Base-by-base conservation (phyloP, 768 basidiomycete species). In the Solioccasus polychromus region DNA sequence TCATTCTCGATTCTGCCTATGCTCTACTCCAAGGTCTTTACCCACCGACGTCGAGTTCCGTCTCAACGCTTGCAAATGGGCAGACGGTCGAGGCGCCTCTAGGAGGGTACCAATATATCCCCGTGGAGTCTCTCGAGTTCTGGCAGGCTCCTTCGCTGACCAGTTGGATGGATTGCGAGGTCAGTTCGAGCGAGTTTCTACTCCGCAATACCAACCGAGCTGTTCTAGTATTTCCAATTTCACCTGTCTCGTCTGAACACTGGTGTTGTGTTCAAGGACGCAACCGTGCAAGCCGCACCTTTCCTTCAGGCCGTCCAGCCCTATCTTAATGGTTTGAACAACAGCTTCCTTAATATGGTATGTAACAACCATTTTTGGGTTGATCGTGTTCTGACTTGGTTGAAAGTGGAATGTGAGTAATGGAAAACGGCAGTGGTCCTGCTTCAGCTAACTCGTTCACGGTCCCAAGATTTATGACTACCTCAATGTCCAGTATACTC, bases 51-150 rank as follows among this genome's bases (percentile, higher is more conserved):
- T 60, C 70, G 7, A 70, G 76, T 42, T 83, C 83, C 62, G 78
- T 73, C 53, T 82, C 82, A 46, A 74, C 72, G 10, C 79, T 94
- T 17, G 90, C 87, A 3, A 82, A 90, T 52, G 87, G 83, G 45
- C 76, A 82, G 20, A 74, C 62, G n/a, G 71, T 92, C 47, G 69
- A 78, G 12, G 79, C 83, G 0, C 89, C 92, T 18, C 74, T 92
- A n/a, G 80, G 81, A 17, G 88, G 88, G 1, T 92, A 92, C 61
- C 88, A 91, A 68, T 93, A 92, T 57, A 74, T 93, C 35, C 87
- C 89, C 32, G 63, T 65, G 12, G 52, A 62, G 31, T 65, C 65
- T 22, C 81, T 92, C 34, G 88, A 90, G 64, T 83, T 19, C 75
- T 73, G 38, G 54, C 54, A 64, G 40, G 50, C 40, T 55, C 79